These are phyloP conservation scores for Eudorina sp. DNA, from an alignment of 139 green algal species.

Conservation along the genomic window DNA sequence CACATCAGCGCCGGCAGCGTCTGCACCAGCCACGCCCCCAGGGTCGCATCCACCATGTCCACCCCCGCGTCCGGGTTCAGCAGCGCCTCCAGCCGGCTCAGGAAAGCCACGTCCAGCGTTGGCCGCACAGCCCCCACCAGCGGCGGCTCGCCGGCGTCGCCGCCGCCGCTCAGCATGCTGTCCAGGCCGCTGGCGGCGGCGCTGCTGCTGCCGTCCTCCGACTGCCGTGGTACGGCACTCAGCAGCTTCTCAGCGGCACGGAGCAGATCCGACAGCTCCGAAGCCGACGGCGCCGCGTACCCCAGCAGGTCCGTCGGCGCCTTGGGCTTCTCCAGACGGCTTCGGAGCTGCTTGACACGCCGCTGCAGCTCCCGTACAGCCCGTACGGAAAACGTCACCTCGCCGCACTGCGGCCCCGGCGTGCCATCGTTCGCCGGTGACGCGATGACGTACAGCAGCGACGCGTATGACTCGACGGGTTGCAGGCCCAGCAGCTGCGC, in stretches of 20 bases:
- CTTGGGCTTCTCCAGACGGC: constrained; percentile 53
- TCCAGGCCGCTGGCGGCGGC: not conserved
- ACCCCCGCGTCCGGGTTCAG: constrained; percentile 44
- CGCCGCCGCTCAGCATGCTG: not conserved
- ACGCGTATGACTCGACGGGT: constrained; percentile 38
- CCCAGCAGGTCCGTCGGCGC: constrained; percentile 57
- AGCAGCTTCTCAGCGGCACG: constrained; percentile 42
- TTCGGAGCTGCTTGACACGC: constrained; percentile 27
- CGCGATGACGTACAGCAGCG: constrained; percentile 52
- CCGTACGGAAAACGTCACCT: constrained; percentile 48
- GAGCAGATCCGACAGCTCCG: constrained; percentile 44
- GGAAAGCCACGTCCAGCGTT: constrained; percentile 47
- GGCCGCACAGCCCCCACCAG: constrained; percentile 27
- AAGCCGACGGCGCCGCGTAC: constrained; percentile 15
- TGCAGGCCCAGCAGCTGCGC: constrained; percentile 43
- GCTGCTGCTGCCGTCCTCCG: not conserved
- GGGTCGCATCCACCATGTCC: constrained; percentile 36
- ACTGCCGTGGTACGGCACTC: not conserved
- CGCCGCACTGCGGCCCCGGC: constrained; percentile 15
- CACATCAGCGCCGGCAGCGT: constrained; percentile 47
- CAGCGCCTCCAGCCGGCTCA: constrained; percentile 56
- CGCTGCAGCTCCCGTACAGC: constrained; percentile 51
- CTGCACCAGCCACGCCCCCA: constrained; percentile 52
- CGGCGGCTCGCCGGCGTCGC: not conserved
- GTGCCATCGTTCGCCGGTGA: not conserved